Conservation (phyloP, 2,329 filamentous ascomycete genomes). For the Dactylellina sp. region DNA sequence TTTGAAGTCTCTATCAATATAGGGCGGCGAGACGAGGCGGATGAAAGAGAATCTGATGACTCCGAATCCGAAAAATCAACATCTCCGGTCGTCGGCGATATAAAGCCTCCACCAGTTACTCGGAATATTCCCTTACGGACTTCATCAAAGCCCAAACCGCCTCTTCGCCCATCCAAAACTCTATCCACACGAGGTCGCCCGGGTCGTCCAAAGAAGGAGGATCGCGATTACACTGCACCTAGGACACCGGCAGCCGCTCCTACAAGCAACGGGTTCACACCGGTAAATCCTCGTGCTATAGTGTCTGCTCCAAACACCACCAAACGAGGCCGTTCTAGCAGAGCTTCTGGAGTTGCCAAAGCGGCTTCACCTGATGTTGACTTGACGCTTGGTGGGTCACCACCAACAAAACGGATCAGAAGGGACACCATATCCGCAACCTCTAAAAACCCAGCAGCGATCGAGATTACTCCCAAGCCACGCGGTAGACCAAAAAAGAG, state of each 20-base stretch:
- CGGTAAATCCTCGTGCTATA: constrained; percentile 14
- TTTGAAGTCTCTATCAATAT: constrained; percentile 18
- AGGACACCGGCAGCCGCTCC: neutral
- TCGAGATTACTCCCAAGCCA: constrained; percentile 6
- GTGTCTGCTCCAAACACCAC: neutral
- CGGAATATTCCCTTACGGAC: constrained; percentile 5
- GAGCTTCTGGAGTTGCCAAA: constrained; percentile 3
- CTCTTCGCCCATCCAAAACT: constrained; percentile 30
- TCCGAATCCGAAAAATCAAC: constrained; percentile 15
- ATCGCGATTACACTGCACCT: constrained; percentile 24
- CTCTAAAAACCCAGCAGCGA: constrained; percentile 15
- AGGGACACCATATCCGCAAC: neutral
- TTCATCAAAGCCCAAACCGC: constrained; percentile 17
- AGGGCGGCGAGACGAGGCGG: neutral
- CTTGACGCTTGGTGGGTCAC: constrained; percentile 12
- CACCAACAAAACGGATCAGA: constrained; percentile 34
- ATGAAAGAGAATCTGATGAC: neutral
- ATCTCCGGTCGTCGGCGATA: constrained; percentile 34
- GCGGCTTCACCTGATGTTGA: constrained; percentile 16
- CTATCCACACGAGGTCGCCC: constrained; percentile 40
- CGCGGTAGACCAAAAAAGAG: constrained; percentile 39
- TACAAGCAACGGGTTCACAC: constrained; percentile 26
- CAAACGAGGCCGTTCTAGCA: constrained; percentile 39
- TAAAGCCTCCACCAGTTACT: constrained; percentile 11
- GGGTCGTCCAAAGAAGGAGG: constrained; percentile 39